Evolutionary conservation across 2,329 filamentous ascomycete genomes (phyloP), one percentile per base, ranked within the genome.

Genomic region (Chalaropsis ovoidea): DNA sequence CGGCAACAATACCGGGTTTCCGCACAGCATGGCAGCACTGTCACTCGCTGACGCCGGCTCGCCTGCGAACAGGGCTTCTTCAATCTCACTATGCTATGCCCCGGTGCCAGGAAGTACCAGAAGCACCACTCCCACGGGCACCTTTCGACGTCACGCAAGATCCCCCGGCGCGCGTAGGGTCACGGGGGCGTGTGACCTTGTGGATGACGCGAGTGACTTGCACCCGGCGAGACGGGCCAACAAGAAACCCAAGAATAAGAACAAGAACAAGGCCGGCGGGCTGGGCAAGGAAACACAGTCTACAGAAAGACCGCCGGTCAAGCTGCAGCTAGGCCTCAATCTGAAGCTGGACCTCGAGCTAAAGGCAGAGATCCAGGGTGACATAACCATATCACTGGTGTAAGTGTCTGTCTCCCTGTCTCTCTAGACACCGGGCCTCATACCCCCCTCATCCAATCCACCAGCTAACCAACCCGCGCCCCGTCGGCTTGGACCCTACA

Each of bases 311-410:
- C 64, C 70, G 58, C 67, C 68, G 2, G 68, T 68, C 17, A 65
- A 65, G 73, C 75, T 92, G 72, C 79, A 84, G 65, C 75, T 90
- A 42, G 88, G 90, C 72, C 77, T 90, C 66, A 90, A 91, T 74
- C 75, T 91, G 62, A 87, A 91, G 71, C 80, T 90, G 61, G 87
- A 91, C 75, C 85, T 91, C 69, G 85, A 90, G 75, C 77, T 91
- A 64, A 90, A 90, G 78, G 88, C 88, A 27, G 86, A 84, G 73
- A 88, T 91, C 68, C 82, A 89, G 70, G 88, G 88, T 70, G 88
- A 90, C 76, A 74, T 91, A 71, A 89, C 86, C 22, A 74, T 90
- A 67, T 84, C 82, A 63, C 77, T 90, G 71, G 82, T 87, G 87
- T 77, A 75, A 69, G 76, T 56, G 39, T 27, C 47, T 47, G 43